Percentiles rank a stretch among this genome's conserved stretches.
phyloP scores from a whole-genome alignment of 768 basidiomycete genomes.

The Russula lepida region DNA sequence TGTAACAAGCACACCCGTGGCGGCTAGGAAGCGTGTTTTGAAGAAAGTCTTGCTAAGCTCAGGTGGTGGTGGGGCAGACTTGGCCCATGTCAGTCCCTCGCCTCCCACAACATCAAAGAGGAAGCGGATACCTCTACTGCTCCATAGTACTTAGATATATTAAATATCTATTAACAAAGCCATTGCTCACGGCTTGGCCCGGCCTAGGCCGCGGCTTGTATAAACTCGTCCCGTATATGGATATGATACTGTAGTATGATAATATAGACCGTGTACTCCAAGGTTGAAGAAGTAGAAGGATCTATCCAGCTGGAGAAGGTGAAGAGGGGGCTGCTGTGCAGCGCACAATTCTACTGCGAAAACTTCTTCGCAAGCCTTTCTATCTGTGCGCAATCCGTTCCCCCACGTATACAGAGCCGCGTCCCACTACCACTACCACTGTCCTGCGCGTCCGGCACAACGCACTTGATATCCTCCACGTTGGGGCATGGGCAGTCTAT shows the following conservation, averaged over 20 bases:
- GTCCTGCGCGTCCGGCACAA: slow-evolving; percentile 54
- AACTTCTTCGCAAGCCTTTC: slow-evolving; percentile 42
- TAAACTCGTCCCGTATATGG: no score
- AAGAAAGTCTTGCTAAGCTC: no score
- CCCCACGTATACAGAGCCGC: slow-evolving; percentile 62
- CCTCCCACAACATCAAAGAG: no score
- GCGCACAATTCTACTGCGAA: slow-evolving; percentile 25
- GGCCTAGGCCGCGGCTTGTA: no score
- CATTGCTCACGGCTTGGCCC: no score
- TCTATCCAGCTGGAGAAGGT: not conserved
- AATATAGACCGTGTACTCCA: no score
- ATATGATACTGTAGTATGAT: no score
- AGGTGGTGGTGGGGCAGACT: no score
- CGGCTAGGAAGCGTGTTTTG: not conserved
- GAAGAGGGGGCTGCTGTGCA: not conserved
- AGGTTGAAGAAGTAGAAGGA: not conserved
- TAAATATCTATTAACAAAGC: no score
- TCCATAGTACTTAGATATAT: no score
- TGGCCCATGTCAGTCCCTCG: no score
- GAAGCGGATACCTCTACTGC: no score
- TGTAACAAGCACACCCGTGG: not conserved
- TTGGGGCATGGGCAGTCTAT: slow-evolving; percentile 74
- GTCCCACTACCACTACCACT: slow-evolving; percentile 48
- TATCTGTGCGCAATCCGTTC: slow-evolving; percentile 52
- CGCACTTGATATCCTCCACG: slow-evolving; percentile 67